phyloP scores from a whole-genome alignment of 208 protist species.

The Herpetomonas samuelpessoai region DNA sequence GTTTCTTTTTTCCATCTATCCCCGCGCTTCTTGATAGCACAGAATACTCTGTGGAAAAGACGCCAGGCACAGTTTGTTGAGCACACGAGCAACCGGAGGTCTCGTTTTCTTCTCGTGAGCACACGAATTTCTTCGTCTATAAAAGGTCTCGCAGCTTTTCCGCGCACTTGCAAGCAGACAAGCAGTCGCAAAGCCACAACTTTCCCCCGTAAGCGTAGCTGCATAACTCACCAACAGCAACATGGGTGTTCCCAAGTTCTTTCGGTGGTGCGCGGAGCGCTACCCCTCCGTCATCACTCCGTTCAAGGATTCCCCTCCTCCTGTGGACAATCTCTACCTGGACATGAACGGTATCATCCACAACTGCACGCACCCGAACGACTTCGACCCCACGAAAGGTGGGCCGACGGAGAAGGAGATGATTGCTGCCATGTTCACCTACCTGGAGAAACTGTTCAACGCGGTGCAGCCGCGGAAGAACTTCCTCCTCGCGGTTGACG shows the following conservation, averaged over 20 bases:
- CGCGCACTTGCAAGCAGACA: too few relatives aligned
- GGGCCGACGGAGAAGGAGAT: slow-evolving; percentile 95
- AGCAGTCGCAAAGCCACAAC: too few relatives aligned
- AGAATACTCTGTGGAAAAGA: too few relatives aligned
- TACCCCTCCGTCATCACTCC: slow-evolving; percentile 94
- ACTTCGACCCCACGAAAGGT: slow-evolving; percentile 73
- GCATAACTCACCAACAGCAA: too few relatives aligned
- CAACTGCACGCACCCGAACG: slow-evolving; percentile 96
- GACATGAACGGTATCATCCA: slow-evolving; percentile 99
- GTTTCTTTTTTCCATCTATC: too few relatives aligned
- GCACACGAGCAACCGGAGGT: too few relatives aligned
- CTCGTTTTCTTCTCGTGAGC: too few relatives aligned
- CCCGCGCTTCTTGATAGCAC: too few relatives aligned
- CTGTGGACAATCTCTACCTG: slow-evolving; percentile 99
- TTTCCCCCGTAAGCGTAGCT: too few relatives aligned
- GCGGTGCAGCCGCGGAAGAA: slow-evolving; percentile 95
- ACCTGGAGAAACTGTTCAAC: slow-evolving; percentile 97
- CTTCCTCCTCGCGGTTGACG: slow-evolving; percentile 98
- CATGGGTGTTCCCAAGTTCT: slow-evolving; percentile 97
- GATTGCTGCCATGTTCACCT: slow-evolving; percentile 94
- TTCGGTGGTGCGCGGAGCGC: slow-evolving; percentile 96
- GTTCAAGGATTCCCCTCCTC: slow-evolving; percentile 85
- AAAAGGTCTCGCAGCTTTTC: too few relatives aligned
- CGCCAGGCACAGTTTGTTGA: too few relatives aligned
- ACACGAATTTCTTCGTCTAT: too few relatives aligned